A percentile compares a stretch with the other conserved stretches of the same genome.
These are phyloP conservation scores for Nicotiana tabacum DNA, from an alignment of 257 asterid species.

Conservation along the genomic window DNA sequence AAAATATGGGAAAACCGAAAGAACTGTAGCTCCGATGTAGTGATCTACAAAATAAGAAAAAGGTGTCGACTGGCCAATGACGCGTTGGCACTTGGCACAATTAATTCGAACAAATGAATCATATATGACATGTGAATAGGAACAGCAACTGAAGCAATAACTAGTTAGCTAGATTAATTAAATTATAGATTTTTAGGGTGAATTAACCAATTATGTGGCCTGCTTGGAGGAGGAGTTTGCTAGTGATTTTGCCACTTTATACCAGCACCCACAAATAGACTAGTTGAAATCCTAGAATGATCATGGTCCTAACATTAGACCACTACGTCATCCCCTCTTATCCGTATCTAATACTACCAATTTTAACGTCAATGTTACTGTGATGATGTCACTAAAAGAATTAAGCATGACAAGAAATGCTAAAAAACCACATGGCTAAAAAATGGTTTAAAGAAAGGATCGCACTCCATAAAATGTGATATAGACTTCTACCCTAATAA, in stretches of 20 bases:
- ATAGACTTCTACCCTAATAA: neutral
- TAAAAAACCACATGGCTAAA: constrained; percentile 16
- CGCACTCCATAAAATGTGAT: too few relatives aligned
- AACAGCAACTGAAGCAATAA: neutral
- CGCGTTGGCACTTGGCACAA: neutral
- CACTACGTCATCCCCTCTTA: constrained; percentile 25
- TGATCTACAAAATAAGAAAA: neutral
- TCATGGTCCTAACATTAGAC: neutral
- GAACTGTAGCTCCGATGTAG: neutral
- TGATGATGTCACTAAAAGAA: constrained; percentile 13
- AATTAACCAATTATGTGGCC: neutral
- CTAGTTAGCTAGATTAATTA: neutral
- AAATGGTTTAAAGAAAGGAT: too few relatives aligned
- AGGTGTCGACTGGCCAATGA: neutral
- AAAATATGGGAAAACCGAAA: too few relatives aligned
- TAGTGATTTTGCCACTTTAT: constrained; percentile 18
- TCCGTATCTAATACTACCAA: constrained; percentile 19
- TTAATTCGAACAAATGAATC: neutral
- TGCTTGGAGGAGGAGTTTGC: neutral
- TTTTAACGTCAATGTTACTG: constrained; percentile 24
- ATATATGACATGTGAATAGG: neutral
- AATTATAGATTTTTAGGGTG: neutral
- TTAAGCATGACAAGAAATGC: constrained; percentile 23
- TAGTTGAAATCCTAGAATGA: neutral
- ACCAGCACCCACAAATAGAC: constrained; percentile 20